Evolutionary conservation across 345 rosid species (phyloP), one percentile per base, ranked within the genome.

Genomic region (Linum lewisii): DNA sequence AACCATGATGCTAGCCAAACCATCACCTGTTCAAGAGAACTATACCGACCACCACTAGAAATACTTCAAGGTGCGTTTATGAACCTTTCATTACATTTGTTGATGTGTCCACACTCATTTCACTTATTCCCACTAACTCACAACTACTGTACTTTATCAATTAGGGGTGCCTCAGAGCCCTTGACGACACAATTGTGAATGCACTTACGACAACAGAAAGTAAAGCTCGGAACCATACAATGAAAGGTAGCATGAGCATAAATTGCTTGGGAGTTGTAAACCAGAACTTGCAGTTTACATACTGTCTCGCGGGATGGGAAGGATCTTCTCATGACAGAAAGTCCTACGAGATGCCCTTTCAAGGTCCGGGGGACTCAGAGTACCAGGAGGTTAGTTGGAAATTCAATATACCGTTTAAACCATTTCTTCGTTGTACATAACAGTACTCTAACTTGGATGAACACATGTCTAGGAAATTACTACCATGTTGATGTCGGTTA

Each of bases 301-400:
- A 60, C 15, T 15, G 38, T 1, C 38, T 60, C 13, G n/a, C 63
- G 21, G 38, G 64, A 0, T 61, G 55, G 32, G 64, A 61, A 22
- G 54, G 64, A 1, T 61, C 64, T 6, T 4, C 37, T 5, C 37
- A n/a, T 2, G 55, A 61, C 18, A 13, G 20, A 61, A 9, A 9
- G 54, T 61, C 20, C 37, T 61, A 0, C 22, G 54, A 18, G 55
- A 61, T 44, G 64, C 64, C 11, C 21, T 61, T 22, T 6, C 2
- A 42, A 44, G 55, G 38, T 23, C 1, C n/a, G 25, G 45, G 21
- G 64, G 37, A 0, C 21, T 61, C 15, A 45, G 49, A 19, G 55
- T 61, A 3, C 29, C 55, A 2, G 29, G 45, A 61, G 64, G 38
- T 45, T 22, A 10, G 6, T 19, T 8, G 6, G 2, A 2, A 10